A percentile compares a stretch with the other conserved stretches of the same genome.
These are phyloP conservation scores for Ogataea pilisensis DNA, from an alignment of 805 yeast genomes.

Conservation along the genomic window DNA sequence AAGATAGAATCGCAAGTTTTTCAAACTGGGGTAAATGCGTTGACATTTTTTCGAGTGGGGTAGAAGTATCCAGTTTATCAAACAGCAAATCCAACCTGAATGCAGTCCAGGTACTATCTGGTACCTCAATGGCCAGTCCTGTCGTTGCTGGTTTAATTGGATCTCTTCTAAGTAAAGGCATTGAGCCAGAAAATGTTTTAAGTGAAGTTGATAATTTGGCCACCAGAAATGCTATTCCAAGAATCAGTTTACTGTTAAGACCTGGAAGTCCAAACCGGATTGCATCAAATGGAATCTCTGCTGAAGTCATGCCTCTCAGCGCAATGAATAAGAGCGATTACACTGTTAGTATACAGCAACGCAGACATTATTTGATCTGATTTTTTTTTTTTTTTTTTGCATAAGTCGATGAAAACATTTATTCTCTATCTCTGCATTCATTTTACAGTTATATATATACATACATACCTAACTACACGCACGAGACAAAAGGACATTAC, in stretches of 20 bases:
- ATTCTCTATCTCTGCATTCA: no score
- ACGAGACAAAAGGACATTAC: no score
- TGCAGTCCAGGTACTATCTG: slow-evolving; percentile 44
- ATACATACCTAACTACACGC: no score
- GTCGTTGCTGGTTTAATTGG: slow-evolving; percentile 65
- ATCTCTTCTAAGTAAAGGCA: slow-evolving; percentile 49
- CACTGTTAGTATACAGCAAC: no score
- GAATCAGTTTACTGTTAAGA: slow-evolving; percentile 40
- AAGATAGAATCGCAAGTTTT: slow-evolving; percentile 68
- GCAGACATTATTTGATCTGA: background rate
- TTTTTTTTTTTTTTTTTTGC: no score
- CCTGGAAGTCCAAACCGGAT: slow-evolving; percentile 61
- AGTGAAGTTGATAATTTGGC: slow-evolving; percentile 41
- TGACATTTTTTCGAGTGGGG: slow-evolving; percentile 82
- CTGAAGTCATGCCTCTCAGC: slow-evolving; percentile 18
- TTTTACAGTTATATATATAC: no score
- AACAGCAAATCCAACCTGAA: slow-evolving; percentile 22
- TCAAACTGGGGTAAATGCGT: slow-evolving; percentile 96
- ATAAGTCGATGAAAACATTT: no score
- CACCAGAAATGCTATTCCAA: slow-evolving; percentile 44
- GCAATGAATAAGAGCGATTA: background rate
- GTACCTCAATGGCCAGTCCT: slow-evolving; percentile 84
- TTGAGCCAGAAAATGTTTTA: slow-evolving; percentile 39
- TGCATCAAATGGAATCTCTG: slow-evolving; percentile 31
- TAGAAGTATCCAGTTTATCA: slow-evolving; percentile 55